Base-by-base conservation (phyloP, 1,284 basidiomycete genomes). In the Moniliophthora roreri region DNA sequence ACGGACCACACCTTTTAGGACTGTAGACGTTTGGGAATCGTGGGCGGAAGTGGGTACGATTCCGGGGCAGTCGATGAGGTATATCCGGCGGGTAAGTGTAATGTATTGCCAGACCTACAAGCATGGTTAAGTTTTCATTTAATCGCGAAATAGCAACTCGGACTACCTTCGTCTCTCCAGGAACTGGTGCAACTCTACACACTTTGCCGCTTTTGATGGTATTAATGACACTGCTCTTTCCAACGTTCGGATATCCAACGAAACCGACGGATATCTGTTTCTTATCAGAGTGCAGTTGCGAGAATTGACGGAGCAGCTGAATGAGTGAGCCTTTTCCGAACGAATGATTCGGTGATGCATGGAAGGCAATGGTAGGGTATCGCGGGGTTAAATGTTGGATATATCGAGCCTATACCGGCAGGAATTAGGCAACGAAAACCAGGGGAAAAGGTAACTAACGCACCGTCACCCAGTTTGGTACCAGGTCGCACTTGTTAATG, bases 241-340 rank as follows among this genome's bases (percentile, higher is more conserved):
- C 96, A 52, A 98, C 95, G 69, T 99, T 99, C 4, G 97, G 96
- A 72, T 99, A 99, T 48, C 97, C 96, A 60, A 99, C 84, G 68
- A 99, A 94, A 9, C 96, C 96, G 58, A 99, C 94, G 32, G 93
- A 96, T 66, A 99, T 98, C 72, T 99, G 96, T 75, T 98, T 99
- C 80, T 97, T 98, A 79, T 99, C 97, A 11, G 94, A 93, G 73
- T 98, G 96, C 35, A 99, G 83, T 58, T 93, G 92, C 9, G 94
- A 93, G 72, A 99, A 99, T 69, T 99, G 96, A 32, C 97, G 87
- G 40, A 99, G 81, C 35, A 99, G 84, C 71, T 98, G 95, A 65
- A 99, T 99, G 57, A 99, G 85, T 28, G 95, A 94, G 28, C 96
- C 97, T 74, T 98, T 98, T 59, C 95, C 96, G 66, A 98, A 99